phyloP scores from a whole-genome alignment of 805 yeast species.

The Metschnikowia hibisci region DNA sequence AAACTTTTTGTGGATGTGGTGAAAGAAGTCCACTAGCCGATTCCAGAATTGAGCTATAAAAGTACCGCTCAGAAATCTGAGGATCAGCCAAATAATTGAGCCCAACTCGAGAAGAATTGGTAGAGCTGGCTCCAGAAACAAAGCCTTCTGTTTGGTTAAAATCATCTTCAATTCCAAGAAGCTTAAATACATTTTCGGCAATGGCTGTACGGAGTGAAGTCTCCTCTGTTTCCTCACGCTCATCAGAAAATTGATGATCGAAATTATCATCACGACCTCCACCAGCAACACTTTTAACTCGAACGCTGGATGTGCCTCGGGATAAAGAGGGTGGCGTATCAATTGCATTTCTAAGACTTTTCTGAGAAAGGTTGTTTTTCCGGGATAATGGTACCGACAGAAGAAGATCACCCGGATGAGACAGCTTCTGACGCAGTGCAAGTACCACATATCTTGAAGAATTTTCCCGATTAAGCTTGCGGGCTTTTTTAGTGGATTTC shows the following conservation, averaged over 20 bases:
- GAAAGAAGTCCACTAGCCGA: slow-evolving; percentile 4
- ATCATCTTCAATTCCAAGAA: slow-evolving; percentile 57
- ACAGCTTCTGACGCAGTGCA: slow-evolving; percentile 47
- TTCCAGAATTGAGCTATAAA: slow-evolving; percentile 21
- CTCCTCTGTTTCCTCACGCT: slow-evolving; percentile 67
- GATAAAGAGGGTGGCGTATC: slow-evolving; percentile 1
- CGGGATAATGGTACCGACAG: slow-evolving; percentile 74
- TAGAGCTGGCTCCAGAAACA: slow-evolving; percentile 13
- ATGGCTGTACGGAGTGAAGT: slow-evolving; percentile 58
- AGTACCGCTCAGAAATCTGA: slow-evolving; percentile 11
- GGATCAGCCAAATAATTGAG: slow-evolving; percentile 22
- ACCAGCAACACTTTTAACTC: not conserved
- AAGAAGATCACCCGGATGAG: slow-evolving; percentile 81
- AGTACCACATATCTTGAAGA: slow-evolving; percentile 42
- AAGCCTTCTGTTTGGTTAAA: slow-evolving; percentile 2
- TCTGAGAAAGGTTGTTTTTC: slow-evolving; percentile 26
- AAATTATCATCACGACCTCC: not conserved
- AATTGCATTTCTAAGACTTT: slow-evolving; percentile 4
- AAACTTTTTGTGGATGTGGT: slow-evolving; percentile 22
- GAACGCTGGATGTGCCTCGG: not conserved
- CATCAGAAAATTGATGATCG: slow-evolving; percentile 44
- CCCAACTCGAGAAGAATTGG: slow-evolving; percentile 30
- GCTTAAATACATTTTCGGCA: slow-evolving; percentile 64
- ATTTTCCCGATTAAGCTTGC: slow-evolving; percentile 9
- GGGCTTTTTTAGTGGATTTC: slow-evolving; percentile 15